Percentiles rank a stretch among this genome's conserved stretches.
phyloP scores from a whole-genome alignment of 2,329 filamentous ascomycete genomes.

The Nothophaeocryptopus gaeumannii region DNA sequence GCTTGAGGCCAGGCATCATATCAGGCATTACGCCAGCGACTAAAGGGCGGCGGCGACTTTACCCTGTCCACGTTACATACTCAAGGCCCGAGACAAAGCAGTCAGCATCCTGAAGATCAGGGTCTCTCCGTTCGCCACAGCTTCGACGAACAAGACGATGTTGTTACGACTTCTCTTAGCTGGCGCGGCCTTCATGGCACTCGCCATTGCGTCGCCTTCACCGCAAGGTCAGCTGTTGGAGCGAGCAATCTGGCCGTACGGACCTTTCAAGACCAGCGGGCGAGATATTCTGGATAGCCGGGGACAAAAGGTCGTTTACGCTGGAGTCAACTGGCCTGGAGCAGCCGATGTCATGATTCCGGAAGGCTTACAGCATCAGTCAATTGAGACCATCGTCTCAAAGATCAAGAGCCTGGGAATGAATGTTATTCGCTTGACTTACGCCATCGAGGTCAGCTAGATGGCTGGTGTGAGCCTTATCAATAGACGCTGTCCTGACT shows the following conservation, averaged over 20 bases:
- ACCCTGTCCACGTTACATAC: too few species aligned
- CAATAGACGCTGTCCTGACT: constrained; percentile 43
- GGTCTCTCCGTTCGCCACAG: too few species aligned
- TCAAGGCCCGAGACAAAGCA: too few species aligned
- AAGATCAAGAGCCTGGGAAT: constrained; percentile 60
- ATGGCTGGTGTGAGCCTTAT: constrained; percentile 43
- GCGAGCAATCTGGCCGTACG: constrained; percentile 23
- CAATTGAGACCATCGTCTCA: constrained; percentile 53
- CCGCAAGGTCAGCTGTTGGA: neutral
- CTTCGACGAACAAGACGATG: constrained; percentile 4
- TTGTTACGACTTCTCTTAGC: constrained; percentile 2
- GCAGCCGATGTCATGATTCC: constrained; percentile 60
- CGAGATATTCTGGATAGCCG: constrained; percentile 36
- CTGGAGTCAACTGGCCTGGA: constrained; percentile 62
- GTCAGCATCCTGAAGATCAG: too few species aligned
- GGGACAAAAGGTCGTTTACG: constrained; percentile 42
- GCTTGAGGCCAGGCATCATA: too few species aligned
- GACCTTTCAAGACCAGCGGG: constrained; percentile 28
- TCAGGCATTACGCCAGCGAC: too few species aligned
- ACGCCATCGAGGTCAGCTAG: constrained; percentile 50
- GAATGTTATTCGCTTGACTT: constrained; percentile 62
- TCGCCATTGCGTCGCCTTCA: constrained; percentile 5
- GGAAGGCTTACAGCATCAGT: constrained; percentile 62
- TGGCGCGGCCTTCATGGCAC: constrained; percentile 1
- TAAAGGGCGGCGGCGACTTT: too few species aligned